Evolutionary conservation across 139 green algal species (phyloP).

Genomic region (Yamagishiella unicocca): DNA sequence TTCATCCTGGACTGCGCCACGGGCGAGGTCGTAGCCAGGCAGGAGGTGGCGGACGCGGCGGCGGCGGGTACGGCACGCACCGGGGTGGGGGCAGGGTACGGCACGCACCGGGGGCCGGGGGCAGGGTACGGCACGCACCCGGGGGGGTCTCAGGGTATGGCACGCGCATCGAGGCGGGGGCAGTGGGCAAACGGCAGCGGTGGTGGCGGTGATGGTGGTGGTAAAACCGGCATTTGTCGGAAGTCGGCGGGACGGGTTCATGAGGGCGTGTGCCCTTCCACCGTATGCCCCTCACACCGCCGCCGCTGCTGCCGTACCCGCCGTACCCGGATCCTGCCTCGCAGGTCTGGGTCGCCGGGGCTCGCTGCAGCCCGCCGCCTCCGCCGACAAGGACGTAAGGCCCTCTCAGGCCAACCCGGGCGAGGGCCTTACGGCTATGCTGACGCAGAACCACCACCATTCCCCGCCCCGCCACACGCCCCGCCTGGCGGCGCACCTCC

Average conservation of each 20-base stretch:
- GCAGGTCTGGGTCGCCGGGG: background rate
- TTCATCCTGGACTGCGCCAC: slow-evolving; percentile 57
- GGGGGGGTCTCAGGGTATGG: too few relatives aligned
- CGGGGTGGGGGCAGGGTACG: too few relatives aligned
- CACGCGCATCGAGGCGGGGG: too few relatives aligned
- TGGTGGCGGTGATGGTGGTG: too few relatives aligned
- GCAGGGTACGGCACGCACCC: background rate
- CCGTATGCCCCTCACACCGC: too few relatives aligned
- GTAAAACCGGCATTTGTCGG: too few relatives aligned
- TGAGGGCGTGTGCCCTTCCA: too few relatives aligned
- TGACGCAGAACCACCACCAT: background rate
- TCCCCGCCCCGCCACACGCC: background rate
- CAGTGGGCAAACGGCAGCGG: too few relatives aligned
- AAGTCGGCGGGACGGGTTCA: too few relatives aligned
- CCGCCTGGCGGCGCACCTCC: background rate
- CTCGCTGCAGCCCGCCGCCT: background rate
- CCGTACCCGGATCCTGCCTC: background rate
- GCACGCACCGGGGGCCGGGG: background rate
- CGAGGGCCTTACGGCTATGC: background rate
- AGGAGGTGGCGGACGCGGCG: slow-evolving; percentile 2
- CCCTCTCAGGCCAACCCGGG: background rate
- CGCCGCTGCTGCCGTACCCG: background rate
- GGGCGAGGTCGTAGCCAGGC: slow-evolving; percentile 39
- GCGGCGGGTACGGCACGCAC: background rate
- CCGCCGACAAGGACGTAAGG: background rate